Evolutionary conservation across 345 rosid genomes (phyloP), one percentile per base, ranked within the genome.

Genomic region (Barbarea vulgaris): DNA sequence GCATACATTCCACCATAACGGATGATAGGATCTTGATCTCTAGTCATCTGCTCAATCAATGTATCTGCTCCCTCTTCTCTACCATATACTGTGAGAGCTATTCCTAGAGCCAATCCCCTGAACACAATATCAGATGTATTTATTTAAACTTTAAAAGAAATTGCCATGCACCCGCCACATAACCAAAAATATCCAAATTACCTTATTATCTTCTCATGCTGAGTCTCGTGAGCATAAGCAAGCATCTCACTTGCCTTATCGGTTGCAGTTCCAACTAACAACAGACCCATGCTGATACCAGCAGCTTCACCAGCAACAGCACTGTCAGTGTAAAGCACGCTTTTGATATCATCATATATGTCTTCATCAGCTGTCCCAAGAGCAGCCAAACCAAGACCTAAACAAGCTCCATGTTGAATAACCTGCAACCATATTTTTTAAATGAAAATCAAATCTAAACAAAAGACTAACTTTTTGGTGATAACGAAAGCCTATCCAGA

Each of bases 1-100:
- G 98, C 97, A 70, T 94, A 94, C 96, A 94, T 91, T 55, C 98
- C 97, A 78, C 98, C 97, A 81, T 94, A 91, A 62, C 98, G 98
- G 53, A 94, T 76, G 39, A 94, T 89, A 46, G 97, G 98, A 77
- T 94, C 98, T 67, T 94, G 97, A 76, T 89, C 98, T 17, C 96
- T 83, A 39, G 97, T 89, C 98, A 94, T 91, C 85, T 91, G 97
- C 86, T 93, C 98, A 41, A 93, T 93, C 66, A 93, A 78, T 3
- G 96, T 91, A 80, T 93, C 98, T 59, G 98, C 98, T 80, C 87
- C 97, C 80, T 91, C 98, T 86, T 93, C 98, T 80, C 97, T 88
- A 76, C 97, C 98, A 80, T 93, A 91, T 42, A 93, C 96, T 19
- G 97, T 91, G 52, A 93, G 93, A 65, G 98, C 98, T 46, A 93